Conservation (phyloP, 805 yeast genomes). For the Wickerhamiella azymoides region DNA sequence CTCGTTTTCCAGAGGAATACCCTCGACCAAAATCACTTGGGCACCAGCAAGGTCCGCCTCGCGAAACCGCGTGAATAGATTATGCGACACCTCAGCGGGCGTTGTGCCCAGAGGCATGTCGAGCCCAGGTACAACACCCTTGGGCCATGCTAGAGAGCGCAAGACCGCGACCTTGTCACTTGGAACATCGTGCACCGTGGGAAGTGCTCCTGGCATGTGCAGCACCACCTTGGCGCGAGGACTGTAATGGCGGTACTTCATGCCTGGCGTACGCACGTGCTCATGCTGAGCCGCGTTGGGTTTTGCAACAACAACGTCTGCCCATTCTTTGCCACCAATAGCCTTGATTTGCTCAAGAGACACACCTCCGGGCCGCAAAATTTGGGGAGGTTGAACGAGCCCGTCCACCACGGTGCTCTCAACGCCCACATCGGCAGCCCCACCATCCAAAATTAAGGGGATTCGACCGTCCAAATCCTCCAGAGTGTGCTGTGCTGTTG, state of each 20-base stretch:
- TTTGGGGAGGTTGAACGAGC: conserved; percentile 64
- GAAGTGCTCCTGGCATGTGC: conserved; percentile 34
- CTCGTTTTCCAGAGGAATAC: conserved; percentile 57
- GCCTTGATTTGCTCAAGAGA: conserved; percentile 57
- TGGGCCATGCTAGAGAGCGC: conserved; percentile 2
- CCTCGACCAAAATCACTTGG: conserved; percentile 71
- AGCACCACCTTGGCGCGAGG: conserved; percentile 75
- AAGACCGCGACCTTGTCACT: conserved; percentile 9
- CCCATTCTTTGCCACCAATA: conserved; percentile 61
- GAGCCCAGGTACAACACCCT: background rate
- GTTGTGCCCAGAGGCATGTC: conserved; percentile 30
- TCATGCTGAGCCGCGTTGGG: conserved; percentile 39
- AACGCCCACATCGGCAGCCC: conserved; percentile 74
- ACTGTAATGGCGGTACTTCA: conserved; percentile 93
- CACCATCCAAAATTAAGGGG: conserved; percentile 84
- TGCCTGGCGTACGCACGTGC: conserved; percentile 84
- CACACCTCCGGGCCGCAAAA: conserved; percentile 90
- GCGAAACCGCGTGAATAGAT: conserved; percentile 58
- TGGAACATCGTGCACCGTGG: conserved; percentile 14
- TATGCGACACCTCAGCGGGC: conserved; percentile 55
- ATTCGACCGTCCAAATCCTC: conserved; percentile 68
- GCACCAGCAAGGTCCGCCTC: conserved; percentile 58
- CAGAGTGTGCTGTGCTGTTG: conserved; percentile 71
- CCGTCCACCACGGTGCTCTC: conserved; percentile 95
- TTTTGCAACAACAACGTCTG: conserved; percentile 43